Evolutionary conservation across 129 eudicot genomes (phyloP), one percentile per base, ranked within the genome.

Genomic region (Saussurea involucrata): DNA sequence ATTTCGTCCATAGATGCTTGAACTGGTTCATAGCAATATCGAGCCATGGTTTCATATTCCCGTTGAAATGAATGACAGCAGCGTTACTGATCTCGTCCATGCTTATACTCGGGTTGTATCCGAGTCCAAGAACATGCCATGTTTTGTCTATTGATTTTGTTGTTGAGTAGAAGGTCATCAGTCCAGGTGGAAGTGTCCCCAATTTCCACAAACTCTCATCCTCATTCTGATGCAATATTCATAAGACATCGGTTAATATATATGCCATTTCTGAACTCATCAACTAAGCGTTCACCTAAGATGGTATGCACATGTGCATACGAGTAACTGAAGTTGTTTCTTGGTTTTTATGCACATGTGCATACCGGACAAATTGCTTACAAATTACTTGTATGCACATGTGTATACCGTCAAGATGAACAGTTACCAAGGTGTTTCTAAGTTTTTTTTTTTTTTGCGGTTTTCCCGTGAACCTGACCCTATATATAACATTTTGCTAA

Each of bases 31-130:
- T 77, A 22, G 92, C 98, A 55, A 93, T 93, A 78, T 90, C 98
- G 24, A 93, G 96, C 98, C 98, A 93, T 32, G 98, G 98, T 78
- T 93, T 93, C 98, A 93, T 93, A 83, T 89, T 88, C 42, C 98
- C 98, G n/a, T 87, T 93, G 83, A 87, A 93, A 85, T 93, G 98
- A 76, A 90, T 85, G 69, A 90, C 96, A 25, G 96, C 96, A 44
- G 96, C 96, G 17, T 82, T 79, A n/a, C 73, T 79, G 57, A 93
- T 90, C 81, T 89, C 91, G 44, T 93, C 98, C 96, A 88, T 86
- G 83, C 98, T 93, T 57, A 93, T 87, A 80, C 96, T 88, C 1
- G 98, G 98, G 75, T 93, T 93, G 72, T 86, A 82, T 40, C 98
- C 98, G 25, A 93, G 98, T 58, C 96, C 96, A 67, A 90, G 92